Evolutionary conservation across 352 stramenopile species (phyloP).

Genomic region (Phytophthora pinifolia): DNA sequence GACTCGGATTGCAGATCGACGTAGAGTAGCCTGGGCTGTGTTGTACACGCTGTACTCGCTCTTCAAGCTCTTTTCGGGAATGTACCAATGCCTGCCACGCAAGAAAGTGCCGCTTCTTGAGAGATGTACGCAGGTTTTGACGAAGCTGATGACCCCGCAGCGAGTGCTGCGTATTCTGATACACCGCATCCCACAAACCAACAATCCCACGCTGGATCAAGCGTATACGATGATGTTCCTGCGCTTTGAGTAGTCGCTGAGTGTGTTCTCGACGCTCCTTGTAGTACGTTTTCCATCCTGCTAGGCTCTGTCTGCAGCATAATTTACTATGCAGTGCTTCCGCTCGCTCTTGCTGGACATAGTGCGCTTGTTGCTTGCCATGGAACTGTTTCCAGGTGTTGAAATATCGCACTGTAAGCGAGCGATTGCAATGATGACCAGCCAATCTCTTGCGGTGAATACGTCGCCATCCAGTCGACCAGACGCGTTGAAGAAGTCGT

Average conservation of each 20-base stretch:
- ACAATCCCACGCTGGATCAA: conserved; percentile 29
- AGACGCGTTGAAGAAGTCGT: conserved; percentile 18
- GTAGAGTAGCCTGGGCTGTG: conserved; percentile 11
- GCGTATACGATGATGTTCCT: conserved; percentile 12
- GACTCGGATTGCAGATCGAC: conserved; percentile 33
- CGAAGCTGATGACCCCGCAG: conserved; percentile 23
- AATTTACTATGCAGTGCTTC: conserved; percentile 10
- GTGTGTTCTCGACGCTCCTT: conserved; percentile 1
- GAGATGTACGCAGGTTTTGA: conserved; percentile 17
- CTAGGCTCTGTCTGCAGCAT: conserved; percentile 13
- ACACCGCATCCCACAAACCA: conserved; percentile 23
- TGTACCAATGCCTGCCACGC: conserved; percentile 16
- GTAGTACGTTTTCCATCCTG: conserved; percentile 21
- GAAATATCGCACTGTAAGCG: conserved; percentile 11
- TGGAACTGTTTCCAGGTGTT: conserved; percentile 18
- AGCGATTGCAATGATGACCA: background rate
- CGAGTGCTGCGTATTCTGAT: conserved; percentile 22
- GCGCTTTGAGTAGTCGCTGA: conserved; percentile 8
- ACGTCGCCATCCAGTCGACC: conserved; percentile 18
- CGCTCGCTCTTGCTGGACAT: conserved; percentile 9
- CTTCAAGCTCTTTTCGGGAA: conserved; percentile 1
- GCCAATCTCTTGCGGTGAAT: conserved; percentile 15
- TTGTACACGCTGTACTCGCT: conserved; percentile 6
- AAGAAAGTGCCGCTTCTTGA: conserved; percentile 29
- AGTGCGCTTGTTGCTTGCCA: background rate